These are phyloP conservation scores for Ceratobasidium sp. DNA, from an alignment of 1,284 basidiomycete species.

Conservation along the genomic window DNA sequence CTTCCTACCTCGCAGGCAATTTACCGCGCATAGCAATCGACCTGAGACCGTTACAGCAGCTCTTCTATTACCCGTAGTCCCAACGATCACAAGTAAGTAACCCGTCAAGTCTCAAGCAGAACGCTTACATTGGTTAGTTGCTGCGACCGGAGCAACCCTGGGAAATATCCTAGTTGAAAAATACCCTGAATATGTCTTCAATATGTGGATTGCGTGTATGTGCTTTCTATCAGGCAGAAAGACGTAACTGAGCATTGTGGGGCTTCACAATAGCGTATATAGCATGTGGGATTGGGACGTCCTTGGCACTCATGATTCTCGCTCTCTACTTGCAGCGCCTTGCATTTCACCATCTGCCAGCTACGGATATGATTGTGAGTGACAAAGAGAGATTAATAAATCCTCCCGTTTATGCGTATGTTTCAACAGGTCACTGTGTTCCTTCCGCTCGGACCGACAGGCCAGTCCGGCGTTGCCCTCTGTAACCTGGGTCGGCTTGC, in stretches of 20 bases:
- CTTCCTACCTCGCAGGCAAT: conserved; percentile 21
- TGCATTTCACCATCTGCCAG: conserved; percentile 37
- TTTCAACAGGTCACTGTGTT: conserved; percentile 28
- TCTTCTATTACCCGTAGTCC: conserved; percentile 31
- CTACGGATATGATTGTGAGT: conserved; percentile 33
- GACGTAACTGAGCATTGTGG: neutral
- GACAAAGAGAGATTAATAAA: neutral
- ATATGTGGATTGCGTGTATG: conserved; percentile 37
- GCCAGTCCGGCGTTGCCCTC: conserved; percentile 30
- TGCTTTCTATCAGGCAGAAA: neutral
- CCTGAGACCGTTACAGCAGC: conserved; percentile 35
- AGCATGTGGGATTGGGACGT: conserved; percentile 34
- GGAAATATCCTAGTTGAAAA: conserved; percentile 28
- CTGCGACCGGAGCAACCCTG: conserved; percentile 25
- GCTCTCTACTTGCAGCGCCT: conserved; percentile 34
- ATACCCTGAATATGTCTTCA: conserved; percentile 33
- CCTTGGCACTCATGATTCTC: conserved; percentile 32
- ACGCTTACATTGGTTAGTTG: conserved; percentile 7
- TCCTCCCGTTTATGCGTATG: no score
- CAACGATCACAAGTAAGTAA: conserved; percentile 34
- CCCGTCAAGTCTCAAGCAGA: neutral
- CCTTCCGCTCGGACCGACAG: conserved; percentile 30
- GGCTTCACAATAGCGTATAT: conserved; percentile 5
- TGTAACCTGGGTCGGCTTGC: conserved; percentile 32
- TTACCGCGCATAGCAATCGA: conserved; percentile 29